Percentiles rank a stretch among this genome's conserved stretches.
Evolutionary conservation across 192 early-diverging fungal genomes (phyloP).

Genomic region (Powellomyces hirtus): DNA sequence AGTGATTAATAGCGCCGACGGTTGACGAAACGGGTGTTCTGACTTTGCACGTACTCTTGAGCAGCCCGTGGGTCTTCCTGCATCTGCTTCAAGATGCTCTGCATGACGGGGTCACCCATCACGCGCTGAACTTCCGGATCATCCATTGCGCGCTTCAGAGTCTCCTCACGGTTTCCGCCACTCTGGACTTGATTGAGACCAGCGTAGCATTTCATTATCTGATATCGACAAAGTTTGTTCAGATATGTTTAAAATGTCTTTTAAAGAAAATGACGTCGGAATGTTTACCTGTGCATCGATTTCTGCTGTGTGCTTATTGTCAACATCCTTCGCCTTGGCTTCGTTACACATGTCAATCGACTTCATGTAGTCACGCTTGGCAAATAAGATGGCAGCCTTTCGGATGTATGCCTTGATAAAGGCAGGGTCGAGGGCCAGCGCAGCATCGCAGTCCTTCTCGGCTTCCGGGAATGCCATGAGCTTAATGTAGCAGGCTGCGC

Average conservation of each 20-base stretch:
- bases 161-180: slow-evolving; percentile 73
- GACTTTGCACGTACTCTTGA: slow-evolving; percentile 69
- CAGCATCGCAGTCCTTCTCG: slow-evolving; percentile 90
- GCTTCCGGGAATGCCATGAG: slow-evolving; percentile 92
- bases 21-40: too few relatives aligned
- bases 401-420: slow-evolving; percentile 96
- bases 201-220: slow-evolving; percentile 73
- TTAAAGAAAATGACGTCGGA: not conserved
- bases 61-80: slow-evolving; percentile 91
- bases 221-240: too few relatives aligned
- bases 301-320: slow-evolving; percentile 80
- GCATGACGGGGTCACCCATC: slow-evolving; percentile 93
- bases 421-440: slow-evolving; percentile 77
- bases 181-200: slow-evolving; percentile 64
- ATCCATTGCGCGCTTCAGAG: slow-evolving; percentile 76
- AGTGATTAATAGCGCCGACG: not conserved
- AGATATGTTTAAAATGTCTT: too few relatives aligned
- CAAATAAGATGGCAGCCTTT: slow-evolving; percentile 86
- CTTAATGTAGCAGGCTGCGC: slow-evolving; percentile 94
- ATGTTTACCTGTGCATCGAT: slow-evolving; percentile 65
- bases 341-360: slow-evolving; percentile 75
- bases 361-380: slow-evolving; percentile 86
- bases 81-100: slow-evolving; percentile 95
- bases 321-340: slow-evolving; percentile 77
- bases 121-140: slow-evolving; percentile 89